Evolutionary conservation across 306 rosid genomes (phyloP).

Genomic region (Gynostemma pentaphyllum): DNA sequence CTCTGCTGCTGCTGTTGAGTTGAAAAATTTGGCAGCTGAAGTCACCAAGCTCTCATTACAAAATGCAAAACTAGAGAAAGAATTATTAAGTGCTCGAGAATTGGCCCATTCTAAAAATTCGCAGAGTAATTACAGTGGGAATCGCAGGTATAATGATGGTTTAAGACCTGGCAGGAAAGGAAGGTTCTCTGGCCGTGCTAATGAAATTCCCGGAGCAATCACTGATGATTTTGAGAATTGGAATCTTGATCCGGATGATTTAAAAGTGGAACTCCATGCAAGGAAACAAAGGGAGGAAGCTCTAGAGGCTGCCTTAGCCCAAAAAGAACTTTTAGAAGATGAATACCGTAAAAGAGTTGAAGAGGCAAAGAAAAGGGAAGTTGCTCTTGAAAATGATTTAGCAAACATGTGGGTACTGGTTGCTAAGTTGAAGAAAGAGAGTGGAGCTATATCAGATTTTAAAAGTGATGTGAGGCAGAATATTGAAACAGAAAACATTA

Average conservation of each 20-base stretch:
- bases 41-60: conserved; percentile 89
- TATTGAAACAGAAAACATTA: conserved; percentile 30
- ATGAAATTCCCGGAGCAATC: conserved; percentile 43
- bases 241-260: conserved; percentile 71
- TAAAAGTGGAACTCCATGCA: conserved; percentile 80
- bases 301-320: conserved; percentile 85
- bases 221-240: conserved; percentile 65
- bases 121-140: conserved; percentile 47
- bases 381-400: conserved; percentile 89
- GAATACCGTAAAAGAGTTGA: conserved; percentile 73
- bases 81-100: conserved; percentile 64
- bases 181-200: conserved; percentile 48
- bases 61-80: conserved; percentile 78
- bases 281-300: conserved; percentile 93
- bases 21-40: conserved; percentile 96
- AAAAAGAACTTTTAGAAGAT: conserved; percentile 76
- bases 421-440: conserved; percentile 92
- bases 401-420: conserved; percentile 99
- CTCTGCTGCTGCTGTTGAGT: conserved; percentile 97
- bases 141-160: conserved; percentile 59
- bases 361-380: conserved; percentile 89
- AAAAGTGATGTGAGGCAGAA: conserved; percentile 37
- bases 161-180: conserved; percentile 73
- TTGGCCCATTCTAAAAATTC: conserved; percentile 47
- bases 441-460: conserved; percentile 49